Evolutionary conservation across 352 stramenopile species (phyloP).

Genomic region (Saprolegnia parasitica): DNA sequence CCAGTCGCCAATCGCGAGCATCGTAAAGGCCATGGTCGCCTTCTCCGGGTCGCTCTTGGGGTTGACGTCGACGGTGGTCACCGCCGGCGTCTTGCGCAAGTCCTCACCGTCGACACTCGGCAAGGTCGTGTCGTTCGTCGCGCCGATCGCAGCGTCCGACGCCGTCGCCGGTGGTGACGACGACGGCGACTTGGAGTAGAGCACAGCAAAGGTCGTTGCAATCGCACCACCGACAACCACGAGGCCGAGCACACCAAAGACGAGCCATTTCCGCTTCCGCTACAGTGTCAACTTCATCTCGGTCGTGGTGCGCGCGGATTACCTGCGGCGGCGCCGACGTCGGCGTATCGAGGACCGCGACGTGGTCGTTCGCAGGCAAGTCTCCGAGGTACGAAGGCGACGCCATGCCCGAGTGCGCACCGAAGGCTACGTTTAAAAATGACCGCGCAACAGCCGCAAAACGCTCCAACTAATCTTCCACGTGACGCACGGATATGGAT

Average conservation of each 20-base stretch:
- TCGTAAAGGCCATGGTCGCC: slow-evolving; percentile 47
- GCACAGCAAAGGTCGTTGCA: background rate
- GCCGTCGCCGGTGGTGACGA: no score
- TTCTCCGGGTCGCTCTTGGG: slow-evolving; percentile 21
- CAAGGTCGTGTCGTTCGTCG: background rate
- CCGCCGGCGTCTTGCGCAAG: background rate
- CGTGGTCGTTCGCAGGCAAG: background rate
- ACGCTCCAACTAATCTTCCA: no score
- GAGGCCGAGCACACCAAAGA: background rate
- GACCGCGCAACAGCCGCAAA: no score
- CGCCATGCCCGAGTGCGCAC: background rate
- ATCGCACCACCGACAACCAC: background rate
- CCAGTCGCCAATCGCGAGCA: slow-evolving; percentile 84
- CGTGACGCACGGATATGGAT: no score
- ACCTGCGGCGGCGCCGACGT: background rate
- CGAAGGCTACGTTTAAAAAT: no score
- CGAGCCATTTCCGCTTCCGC: background rate
- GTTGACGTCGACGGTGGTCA: background rate
- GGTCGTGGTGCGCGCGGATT: background rate
- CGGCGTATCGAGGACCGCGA: background rate
- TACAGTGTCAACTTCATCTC: background rate
- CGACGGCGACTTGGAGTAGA: background rate
- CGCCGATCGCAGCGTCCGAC: no score
- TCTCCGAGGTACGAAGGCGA: background rate
- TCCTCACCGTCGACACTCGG: background rate